Percentiles rank a stretch among this genome's conserved stretches.
Conservation (phyloP, 1,284 basidiomycete species). For the Tilletia setariae region DNA sequence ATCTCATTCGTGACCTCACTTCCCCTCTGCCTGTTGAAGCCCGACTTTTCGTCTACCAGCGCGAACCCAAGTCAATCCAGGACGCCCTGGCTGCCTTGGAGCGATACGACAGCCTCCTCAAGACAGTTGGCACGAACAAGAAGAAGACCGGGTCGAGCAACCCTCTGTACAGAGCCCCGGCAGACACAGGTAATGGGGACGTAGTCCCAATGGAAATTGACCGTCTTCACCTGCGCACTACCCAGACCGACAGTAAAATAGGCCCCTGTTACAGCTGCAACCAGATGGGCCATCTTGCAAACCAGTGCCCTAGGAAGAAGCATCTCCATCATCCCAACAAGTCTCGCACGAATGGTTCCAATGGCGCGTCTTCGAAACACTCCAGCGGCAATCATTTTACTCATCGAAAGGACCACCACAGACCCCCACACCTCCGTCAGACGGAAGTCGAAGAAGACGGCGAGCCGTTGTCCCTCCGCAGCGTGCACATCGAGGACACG, state of each 20-base stretch:
- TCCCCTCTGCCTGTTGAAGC: neutral
- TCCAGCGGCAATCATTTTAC: no score
- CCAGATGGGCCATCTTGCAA: neutral
- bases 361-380: no score
- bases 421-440: no score
- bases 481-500: no score
- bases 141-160: no score
- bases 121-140: neutral
- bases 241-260: neutral
- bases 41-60: neutral
- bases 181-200: neutral
- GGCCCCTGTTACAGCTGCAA: neutral
- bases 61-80: neutral
- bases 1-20: neutral
- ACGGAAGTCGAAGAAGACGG: no score
- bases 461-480: no score
- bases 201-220: neutral
- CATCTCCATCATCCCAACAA: no score
- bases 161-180: no score
- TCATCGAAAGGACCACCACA: no score
- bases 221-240: neutral
- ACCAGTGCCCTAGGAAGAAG: neutral
- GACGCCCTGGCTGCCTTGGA: neutral
- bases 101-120: slow-evolving; percentile 1
- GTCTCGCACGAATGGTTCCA: no score